Evolutionary conservation across 805 yeast genomes (phyloP).

Genomic region (Jamesozyma piceae): DNA sequence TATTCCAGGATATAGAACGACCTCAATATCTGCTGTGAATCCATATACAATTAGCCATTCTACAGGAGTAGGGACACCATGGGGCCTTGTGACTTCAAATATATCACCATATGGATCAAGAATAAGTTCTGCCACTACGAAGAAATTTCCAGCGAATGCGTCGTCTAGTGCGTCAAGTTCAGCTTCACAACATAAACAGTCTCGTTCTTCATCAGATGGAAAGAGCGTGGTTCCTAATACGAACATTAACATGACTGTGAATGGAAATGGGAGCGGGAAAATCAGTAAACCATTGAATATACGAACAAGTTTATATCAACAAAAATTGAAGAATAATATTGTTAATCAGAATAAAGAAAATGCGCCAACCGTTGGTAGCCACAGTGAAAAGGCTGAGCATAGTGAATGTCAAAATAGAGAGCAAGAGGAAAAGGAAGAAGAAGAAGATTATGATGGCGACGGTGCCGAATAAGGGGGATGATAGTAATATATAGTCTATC

Average conservation of each 20-base stretch:
- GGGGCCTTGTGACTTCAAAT: not conserved
- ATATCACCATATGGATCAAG: not conserved
- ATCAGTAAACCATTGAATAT: conserved; percentile 13
- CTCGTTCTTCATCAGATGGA: not conserved
- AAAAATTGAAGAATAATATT: conserved; percentile 3
- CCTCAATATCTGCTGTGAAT: conserved; percentile 13
- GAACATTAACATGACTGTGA: not conserved
- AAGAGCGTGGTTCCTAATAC: no score
- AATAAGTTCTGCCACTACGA: not conserved
- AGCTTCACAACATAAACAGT: not conserved
- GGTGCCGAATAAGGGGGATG: no score
- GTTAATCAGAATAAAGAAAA: not conserved
- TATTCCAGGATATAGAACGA: conserved; percentile 14
- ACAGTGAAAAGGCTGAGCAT: not conserved
- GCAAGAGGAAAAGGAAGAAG: not conserved
- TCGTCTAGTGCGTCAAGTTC: not conserved
- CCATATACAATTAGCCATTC: conserved; percentile 5
- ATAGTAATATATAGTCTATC: no score
- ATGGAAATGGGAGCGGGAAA: not conserved
- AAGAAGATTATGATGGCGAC: not conserved
- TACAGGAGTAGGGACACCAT: not conserved
- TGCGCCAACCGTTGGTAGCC: not conserved
- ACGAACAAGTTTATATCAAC: conserved; percentile 8
- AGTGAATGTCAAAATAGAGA: not conserved
- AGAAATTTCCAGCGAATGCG: not conserved